Conservation (phyloP, 306 rosid species). For the Lathyrus sativus region DNA sequence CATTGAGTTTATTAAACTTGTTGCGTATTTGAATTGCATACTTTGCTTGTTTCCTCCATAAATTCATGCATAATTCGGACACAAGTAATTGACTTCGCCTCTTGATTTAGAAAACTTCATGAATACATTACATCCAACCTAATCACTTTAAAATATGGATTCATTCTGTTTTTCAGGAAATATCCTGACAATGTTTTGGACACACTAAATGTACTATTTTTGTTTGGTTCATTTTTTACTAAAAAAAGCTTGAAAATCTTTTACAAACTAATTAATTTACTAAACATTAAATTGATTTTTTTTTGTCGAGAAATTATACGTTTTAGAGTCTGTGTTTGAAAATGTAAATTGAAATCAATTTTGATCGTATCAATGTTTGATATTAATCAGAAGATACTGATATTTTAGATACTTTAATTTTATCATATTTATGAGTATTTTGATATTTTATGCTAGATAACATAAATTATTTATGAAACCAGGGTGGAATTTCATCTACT, state of each 20-base stretch:
- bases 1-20: constrained; percentile 27
- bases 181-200: background rate
- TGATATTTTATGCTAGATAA: background rate
- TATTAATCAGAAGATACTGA: too few species aligned
- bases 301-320: background rate
- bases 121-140: background rate
- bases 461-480: constrained; percentile 38
- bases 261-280: background rate
- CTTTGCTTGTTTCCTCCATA: constrained; percentile 17
- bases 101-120: background rate
- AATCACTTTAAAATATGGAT: background rate
- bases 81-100: constrained; percentile 29
- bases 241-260: background rate
- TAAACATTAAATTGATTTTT: background rate
- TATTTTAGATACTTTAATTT: too few species aligned
- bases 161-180: constrained; percentile 3
- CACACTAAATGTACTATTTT: background rate
- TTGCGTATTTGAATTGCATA: constrained; percentile 37
- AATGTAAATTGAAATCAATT: background rate
- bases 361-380: too few species aligned
- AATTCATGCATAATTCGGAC: constrained; percentile 35
- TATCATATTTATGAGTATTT: too few species aligned
- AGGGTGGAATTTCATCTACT: constrained; percentile 37
- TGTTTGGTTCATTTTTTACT: background rate
- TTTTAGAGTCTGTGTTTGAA: background rate